Base-by-base conservation (phyloP, 2,329 filamentous ascomycete genomes). In the Botrytis sinoallii region DNA sequence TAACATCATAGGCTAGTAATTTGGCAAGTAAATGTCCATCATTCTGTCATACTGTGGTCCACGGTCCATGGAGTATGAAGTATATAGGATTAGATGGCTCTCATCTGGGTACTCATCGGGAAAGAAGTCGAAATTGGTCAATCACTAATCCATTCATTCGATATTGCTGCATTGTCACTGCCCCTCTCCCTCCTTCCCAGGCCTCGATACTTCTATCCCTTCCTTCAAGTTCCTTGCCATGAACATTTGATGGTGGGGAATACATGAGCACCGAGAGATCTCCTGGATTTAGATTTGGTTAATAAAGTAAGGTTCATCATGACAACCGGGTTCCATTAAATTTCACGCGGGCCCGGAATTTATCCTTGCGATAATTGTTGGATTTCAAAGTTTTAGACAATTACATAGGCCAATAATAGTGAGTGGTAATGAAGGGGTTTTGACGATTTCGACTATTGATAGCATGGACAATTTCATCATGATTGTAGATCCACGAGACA, bases 301-400 rank as follows among this genome's bases (percentile, higher is more conserved):
- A 44, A 64, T 64, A 32, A 44, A 64, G 40, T 44, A 64, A 60
- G 52, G 67, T 59, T 42, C 44, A 69, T 35, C n/a, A 40, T n/a
- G 35, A 32, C 22, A 52, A 55, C 65, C 40, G 52, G 52, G 38
- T 70, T 40, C 55, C 38, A 40, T 35, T 35, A 9, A 14, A 55
- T 70, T 70, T 60, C 67, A 70, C 67, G 67, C 52, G 35, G 48
- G 48, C 67, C 46, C 35, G 52, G 38, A 60, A 70, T 46, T 40
- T 59, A 70, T 70, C 67, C 67, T 70, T 70, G 35, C 25, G n/a
- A 29, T 64, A 4, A n/a, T 42, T 29, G 61, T 29, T 42, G 40
- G 61, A 10, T 44, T 64, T 29, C n/a, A 64, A 40, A 64, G 38
- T 64, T 42, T 42, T 64, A 64, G 61, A 63, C 60, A 63, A 63